Percentiles rank a stretch among this genome's conserved stretches.
Evolutionary conservation across 495 filamentous ascomycete species (phyloP).

Genomic region (Neurospora intermedia): DNA sequence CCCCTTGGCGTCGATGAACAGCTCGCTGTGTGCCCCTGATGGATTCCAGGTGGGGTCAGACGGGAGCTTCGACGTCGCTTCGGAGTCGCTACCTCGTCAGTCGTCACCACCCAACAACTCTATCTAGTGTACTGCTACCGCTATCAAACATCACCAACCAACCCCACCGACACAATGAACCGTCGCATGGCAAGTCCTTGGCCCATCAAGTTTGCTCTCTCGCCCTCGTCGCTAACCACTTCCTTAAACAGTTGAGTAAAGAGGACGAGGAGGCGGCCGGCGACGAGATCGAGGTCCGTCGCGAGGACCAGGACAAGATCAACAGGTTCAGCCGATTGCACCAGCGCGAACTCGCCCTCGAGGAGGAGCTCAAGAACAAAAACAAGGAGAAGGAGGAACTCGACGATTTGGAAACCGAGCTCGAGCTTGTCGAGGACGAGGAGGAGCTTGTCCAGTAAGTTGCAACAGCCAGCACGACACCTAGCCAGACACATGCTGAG

Average conservation of each 20-base stretch:
- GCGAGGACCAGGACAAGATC: slow-evolving; percentile 97
- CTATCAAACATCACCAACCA: background rate
- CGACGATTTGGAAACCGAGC: slow-evolving; percentile 79
- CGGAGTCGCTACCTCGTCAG: background rate
- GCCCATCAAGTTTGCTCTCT: background rate
- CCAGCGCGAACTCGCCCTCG: slow-evolving; percentile 64
- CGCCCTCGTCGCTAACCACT: slow-evolving; percentile 6
- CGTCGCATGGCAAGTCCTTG: slow-evolving; percentile 30
- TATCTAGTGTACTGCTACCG: background rate
- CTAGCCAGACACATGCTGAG: slow-evolving; percentile 6
- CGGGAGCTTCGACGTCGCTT: background rate
- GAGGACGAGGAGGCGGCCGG: slow-evolving; percentile 73
- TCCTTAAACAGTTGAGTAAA: slow-evolving; percentile 61
- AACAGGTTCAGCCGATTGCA: slow-evolving; percentile 95
- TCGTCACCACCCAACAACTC: background rate
- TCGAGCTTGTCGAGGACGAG: slow-evolving; percentile 83
- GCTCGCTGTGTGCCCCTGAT: slow-evolving; percentile 3
- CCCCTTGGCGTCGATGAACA: background rate
- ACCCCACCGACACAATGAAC: slow-evolving; percentile 12
- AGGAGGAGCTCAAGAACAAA: slow-evolving; percentile 74
- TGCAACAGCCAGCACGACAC: no score
- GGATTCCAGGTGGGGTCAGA: background rate
- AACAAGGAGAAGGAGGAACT: slow-evolving; percentile 98
- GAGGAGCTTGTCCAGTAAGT: slow-evolving; percentile 82
- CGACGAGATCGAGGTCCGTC: slow-evolving; percentile 82